phyloP scores from a whole-genome alignment of 164 flowering plant genomes.

The Berberis thunbergii region DNA sequence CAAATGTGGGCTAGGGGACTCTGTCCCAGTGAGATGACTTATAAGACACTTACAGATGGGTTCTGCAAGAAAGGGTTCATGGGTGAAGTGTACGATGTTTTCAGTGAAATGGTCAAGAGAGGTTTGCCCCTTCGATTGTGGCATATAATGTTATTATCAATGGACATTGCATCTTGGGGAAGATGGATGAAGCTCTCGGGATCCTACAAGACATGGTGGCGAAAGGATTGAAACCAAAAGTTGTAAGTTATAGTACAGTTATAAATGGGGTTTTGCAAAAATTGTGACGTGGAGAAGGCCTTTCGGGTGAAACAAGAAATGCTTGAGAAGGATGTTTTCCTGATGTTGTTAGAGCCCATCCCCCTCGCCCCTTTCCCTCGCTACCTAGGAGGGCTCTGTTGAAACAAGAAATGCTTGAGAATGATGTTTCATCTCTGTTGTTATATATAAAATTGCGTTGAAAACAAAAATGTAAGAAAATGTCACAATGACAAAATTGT shows the following conservation, averaged over 20 bases:
- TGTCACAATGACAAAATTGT: too few species aligned
- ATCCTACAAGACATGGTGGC: slow-evolving; percentile 40
- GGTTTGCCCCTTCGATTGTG: slow-evolving; percentile 61
- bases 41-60: slow-evolving; percentile 74
- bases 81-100: slow-evolving; percentile 43
- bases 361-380: too few species aligned
- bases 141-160: slow-evolving; percentile 71
- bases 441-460: too few species aligned
- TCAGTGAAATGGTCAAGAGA: slow-evolving; percentile 43
- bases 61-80: slow-evolving; percentile 62
- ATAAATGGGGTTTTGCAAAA: slow-evolving; percentile 55
- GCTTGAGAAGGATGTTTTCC: slow-evolving; percentile 50
- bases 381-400: too few species aligned
- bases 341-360: slow-evolving; percentile 57
- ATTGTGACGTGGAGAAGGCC: slow-evolving; percentile 48
- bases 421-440: slow-evolving; percentile 49
- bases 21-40: slow-evolving; percentile 59
- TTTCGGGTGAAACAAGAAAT: slow-evolving; percentile 46
- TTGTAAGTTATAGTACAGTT: slow-evolving; percentile 67
- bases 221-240: slow-evolving; percentile 54
- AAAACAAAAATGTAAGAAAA: too few species aligned
- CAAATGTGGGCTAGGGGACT: slow-evolving; percentile 67
- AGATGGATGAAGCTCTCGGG: slow-evolving; percentile 45
- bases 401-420: slow-evolving; percentile 48
- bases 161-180: slow-evolving; percentile 59